A percentile compares a stretch with the other conserved stretches of the same genome.
Evolutionary conservation across 2,329 filamentous ascomycete species (phyloP).

Genomic region (Colletotrichum sp.): DNA sequence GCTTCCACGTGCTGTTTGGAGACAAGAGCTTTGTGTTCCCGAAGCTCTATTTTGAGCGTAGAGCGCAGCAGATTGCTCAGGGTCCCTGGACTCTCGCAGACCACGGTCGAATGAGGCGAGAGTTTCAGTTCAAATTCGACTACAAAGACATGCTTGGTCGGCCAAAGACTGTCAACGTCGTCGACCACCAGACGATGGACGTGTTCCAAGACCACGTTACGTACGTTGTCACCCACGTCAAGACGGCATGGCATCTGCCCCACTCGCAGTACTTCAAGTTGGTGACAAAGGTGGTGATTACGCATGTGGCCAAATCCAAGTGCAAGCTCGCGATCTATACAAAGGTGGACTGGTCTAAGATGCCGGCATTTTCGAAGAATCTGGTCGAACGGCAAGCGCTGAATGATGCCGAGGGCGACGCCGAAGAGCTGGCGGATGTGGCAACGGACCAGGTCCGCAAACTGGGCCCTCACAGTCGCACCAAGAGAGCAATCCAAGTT

Average conservation of each 20-base stretch:
- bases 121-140: constrained; percentile 81
- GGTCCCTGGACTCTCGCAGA: constrained; percentile 82
- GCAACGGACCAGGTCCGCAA: constrained; percentile 79
- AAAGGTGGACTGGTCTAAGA: constrained; percentile 83
- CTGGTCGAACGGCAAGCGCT: constrained; percentile 75
- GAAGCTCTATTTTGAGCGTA: constrained; percentile 83
- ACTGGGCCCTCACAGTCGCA: constrained; percentile 75
- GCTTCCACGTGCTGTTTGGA: constrained; percentile 96
- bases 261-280: constrained; percentile 80
- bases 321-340: constrained; percentile 91
- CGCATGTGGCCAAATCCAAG: constrained; percentile 88
- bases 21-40: constrained; percentile 96
- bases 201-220: constrained; percentile 77
- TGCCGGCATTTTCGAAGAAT: constrained; percentile 64
- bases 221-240: constrained; percentile 67
- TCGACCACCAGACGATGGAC: constrained; percentile 88
- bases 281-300: constrained; percentile 91
- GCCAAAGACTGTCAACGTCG: constrained; percentile 65
- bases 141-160: constrained; percentile 69
- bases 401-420: constrained; percentile 75
- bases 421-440: constrained; percentile 76
- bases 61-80: constrained; percentile 81
- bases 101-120: constrained; percentile 72
- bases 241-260: constrained; percentile 83
- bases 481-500: constrained; percentile 78